These are phyloP conservation scores for Solanum chmielewskii DNA, from an alignment of 257 asterid genomes.

Conservation along the genomic window DNA sequence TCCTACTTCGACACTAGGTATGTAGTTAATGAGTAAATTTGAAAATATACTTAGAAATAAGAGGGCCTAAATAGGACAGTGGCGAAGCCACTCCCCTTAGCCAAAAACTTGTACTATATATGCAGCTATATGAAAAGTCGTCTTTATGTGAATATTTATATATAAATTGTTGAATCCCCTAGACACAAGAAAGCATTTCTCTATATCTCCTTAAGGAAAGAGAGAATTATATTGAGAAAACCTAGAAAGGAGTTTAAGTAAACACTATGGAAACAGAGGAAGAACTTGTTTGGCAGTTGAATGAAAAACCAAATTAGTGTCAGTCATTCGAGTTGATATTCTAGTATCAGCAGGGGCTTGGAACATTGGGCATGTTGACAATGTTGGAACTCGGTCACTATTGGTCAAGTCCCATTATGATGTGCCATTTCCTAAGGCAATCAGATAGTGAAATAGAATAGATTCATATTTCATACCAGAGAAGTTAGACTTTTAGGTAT, in stretches of 20 bases:
- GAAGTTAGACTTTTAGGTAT: background rate
- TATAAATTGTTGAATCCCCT: background rate
- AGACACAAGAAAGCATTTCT: background rate
- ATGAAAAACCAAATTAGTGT: background rate
- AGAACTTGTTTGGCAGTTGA: background rate
- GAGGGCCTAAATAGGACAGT: background rate
- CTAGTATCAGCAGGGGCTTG: background rate
- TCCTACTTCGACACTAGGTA: background rate
- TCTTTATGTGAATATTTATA: background rate
- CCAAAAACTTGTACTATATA: background rate
- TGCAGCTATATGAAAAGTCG: background rate
- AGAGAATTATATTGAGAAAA: background rate
- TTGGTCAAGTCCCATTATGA: background rate
- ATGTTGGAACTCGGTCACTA: background rate
- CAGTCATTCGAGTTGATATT: background rate
- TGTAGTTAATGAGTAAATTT: background rate
- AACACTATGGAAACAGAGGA: background rate
- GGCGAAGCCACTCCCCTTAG: background rate
- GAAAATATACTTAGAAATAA: background rate
- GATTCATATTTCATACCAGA: background rate
- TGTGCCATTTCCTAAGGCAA: background rate
- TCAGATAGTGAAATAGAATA: background rate
- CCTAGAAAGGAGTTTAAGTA: background rate
- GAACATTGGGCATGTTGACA: background rate
- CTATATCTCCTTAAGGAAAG: background rate